These are phyloP conservation scores for Incumbomyces delicatus DNA, from an alignment of 2,329 filamentous ascomycete genomes.

Conservation along the genomic window DNA sequence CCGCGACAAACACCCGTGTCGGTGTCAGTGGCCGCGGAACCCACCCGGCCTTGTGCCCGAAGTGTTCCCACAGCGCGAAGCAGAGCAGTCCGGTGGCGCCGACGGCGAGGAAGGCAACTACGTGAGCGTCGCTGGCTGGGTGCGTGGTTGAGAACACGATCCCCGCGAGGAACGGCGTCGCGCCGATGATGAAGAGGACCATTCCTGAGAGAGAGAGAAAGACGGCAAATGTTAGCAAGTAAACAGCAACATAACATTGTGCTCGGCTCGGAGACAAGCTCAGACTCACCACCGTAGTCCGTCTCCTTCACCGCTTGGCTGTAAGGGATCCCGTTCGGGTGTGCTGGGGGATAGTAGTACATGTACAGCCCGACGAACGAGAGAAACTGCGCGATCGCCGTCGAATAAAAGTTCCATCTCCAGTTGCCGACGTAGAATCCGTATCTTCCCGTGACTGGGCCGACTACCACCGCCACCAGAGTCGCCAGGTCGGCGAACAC, in stretches of 20 bases:
- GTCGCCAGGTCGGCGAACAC: constrained; percentile 35
- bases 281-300: constrained; percentile 28
- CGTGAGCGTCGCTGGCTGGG: constrained; percentile 27
- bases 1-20: constrained; percentile 36
- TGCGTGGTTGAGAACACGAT: constrained; percentile 33
- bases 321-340: constrained; percentile 30
- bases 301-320: constrained; percentile 28
- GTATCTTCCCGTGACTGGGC: constrained; percentile 37
- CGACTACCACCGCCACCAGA: constrained; percentile 36
- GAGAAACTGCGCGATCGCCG: constrained; percentile 34
- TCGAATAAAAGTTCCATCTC: constrained; percentile 25
- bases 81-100: constrained; percentile 27
- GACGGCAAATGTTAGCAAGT: too few relatives aligned
- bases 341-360: constrained; percentile 29
- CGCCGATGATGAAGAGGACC: constrained; percentile 29
- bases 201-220: not conserved
- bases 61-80: constrained; percentile 33
- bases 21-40: constrained; percentile 35
- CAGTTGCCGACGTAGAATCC: constrained; percentile 30
- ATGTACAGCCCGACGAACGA: constrained; percentile 37
- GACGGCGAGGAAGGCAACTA: constrained; percentile 29
- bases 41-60: constrained; percentile 20
- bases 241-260: too few relatives aligned
- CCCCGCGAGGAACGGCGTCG: constrained; percentile 30
- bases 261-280: too few relatives aligned